These are phyloP conservation scores for Aspergillus fumigatus DNA, from an alignment of 2,329 filamentous ascomycete genomes.

Conservation along the genomic window DNA sequence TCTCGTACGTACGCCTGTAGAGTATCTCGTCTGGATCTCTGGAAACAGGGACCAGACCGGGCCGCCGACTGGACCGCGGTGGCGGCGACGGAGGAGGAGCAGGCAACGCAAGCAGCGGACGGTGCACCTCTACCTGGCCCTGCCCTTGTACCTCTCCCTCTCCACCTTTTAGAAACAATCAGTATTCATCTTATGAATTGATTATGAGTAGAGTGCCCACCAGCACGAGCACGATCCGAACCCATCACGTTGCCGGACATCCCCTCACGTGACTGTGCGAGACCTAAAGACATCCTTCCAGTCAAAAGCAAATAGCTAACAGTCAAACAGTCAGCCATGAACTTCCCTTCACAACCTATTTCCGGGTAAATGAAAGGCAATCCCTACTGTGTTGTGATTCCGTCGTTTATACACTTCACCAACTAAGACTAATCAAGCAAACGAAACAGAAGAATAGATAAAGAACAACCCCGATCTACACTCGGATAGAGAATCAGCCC, in stretches of 20 bases:
- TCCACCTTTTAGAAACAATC: not conserved
- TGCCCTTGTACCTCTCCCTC: not conserved
- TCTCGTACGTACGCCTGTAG: not conserved
- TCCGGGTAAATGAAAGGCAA: no score
- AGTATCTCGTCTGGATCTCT: not conserved
- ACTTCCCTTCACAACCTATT: no score
- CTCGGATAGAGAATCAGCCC: not conserved
- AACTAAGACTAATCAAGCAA: not conserved
- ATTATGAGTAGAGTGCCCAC: not conserved
- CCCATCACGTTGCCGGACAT: not conserved
- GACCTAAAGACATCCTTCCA: slow-evolving; percentile 8
- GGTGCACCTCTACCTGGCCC: not conserved
- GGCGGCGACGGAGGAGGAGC: not conserved
- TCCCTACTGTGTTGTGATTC: no score
- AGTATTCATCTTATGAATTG: no score
- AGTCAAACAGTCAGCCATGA: not conserved
- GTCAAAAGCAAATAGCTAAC: not conserved
- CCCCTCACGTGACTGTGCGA: slow-evolving; percentile 16
- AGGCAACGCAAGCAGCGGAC: not conserved
- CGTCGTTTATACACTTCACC: not conserved
- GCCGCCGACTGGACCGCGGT: not conserved
- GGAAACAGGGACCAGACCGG: not conserved
- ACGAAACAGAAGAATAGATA: no score
- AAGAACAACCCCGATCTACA: no score
- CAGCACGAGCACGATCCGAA: not conserved